Percentiles rank a stretch among this genome's conserved stretches.
These are phyloP conservation scores for Lagerstroemia speciosa DNA, from an alignment of 345 rosid genomes.

Conservation along the genomic window DNA sequence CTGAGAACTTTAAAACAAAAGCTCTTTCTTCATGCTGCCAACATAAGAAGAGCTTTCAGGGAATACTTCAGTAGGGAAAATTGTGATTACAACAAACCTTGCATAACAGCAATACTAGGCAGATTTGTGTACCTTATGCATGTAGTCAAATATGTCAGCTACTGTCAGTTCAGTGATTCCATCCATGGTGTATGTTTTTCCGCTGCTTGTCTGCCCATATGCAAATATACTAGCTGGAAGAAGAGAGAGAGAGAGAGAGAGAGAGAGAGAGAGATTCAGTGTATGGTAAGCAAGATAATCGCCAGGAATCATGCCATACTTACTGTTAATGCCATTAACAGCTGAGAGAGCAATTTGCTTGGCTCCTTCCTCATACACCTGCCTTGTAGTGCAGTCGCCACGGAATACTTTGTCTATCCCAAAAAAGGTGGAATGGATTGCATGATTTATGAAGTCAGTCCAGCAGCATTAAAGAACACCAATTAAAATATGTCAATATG, in stretches of 20 bases:
- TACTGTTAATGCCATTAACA: constrained; percentile 82
- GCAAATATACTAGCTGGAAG: constrained; percentile 88
- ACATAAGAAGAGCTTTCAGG: constrained; percentile 6
- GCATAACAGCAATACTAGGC: constrained; percentile 4
- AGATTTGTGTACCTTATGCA: constrained; percentile 47
- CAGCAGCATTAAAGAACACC: background rate
- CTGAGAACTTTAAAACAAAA: constrained; percentile 83
- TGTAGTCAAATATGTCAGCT: constrained; percentile 84
- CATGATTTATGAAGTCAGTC: background rate
- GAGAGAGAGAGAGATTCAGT: constrained; percentile 1
- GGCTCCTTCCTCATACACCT: constrained; percentile 74
- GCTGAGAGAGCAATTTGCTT: constrained; percentile 86
- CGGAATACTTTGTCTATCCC: constrained; percentile 80
- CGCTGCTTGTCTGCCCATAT: constrained; percentile 98
- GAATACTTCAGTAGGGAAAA: constrained; percentile 3
- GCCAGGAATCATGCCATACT: constrained; percentile 25
- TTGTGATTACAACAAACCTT: background rate
- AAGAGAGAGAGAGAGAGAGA: too few species aligned
- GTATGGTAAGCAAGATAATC: background rate
- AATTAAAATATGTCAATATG: background rate
- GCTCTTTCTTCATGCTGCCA: constrained; percentile 89
- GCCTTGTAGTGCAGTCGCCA: constrained; percentile 71
- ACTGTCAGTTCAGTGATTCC: constrained; percentile 84
- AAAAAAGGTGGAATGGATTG: constrained; percentile 6
- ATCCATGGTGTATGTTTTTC: constrained; percentile 96